Conservation (phyloP, 495 filamentous ascomycete genomes). For the Trichoderma erinaceum region DNA sequence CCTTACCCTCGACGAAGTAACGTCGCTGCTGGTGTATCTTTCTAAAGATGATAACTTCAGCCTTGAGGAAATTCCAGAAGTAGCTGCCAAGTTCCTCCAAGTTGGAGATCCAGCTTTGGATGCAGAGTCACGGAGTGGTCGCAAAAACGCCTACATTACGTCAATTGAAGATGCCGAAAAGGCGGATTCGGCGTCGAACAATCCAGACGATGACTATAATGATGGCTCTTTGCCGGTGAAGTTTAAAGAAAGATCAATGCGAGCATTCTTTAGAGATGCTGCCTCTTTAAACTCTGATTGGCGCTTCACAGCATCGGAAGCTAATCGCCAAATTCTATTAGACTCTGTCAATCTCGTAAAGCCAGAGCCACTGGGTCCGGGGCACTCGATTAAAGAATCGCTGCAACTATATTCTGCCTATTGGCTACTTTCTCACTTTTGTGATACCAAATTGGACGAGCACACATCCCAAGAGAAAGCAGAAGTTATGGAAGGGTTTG, state of each 20-base stretch:
- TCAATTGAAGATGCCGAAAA: conserved; percentile 20
- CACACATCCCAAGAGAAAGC: neutral
- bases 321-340: conserved; percentile 14
- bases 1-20: conserved; percentile 22
- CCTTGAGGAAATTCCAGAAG: conserved; percentile 18
- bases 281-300: neutral
- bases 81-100: conserved; percentile 3
- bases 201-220: conserved; percentile 18
- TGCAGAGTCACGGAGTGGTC: neutral
- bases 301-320: conserved; percentile 4
- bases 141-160: neutral
- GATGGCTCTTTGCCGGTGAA: conserved; percentile 18
- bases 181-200: conserved; percentile 16
- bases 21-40: conserved; percentile 19
- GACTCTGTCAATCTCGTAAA: conserved; percentile 1
- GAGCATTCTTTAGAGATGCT: conserved; percentile 22
- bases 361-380: neutral
- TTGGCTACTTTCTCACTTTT: neutral
- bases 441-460: neutral
- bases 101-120: conserved; percentile 14
- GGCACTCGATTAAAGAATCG: neutral
- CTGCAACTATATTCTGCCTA: conserved; percentile 14
- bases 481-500: conserved; percentile 14
- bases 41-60: conserved; percentile 7
- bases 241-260: conserved; percentile 25